These are phyloP conservation scores for Isoetes taiwanensis DNA, from an alignment of 75 land plant species.

Conservation along the genomic window DNA sequence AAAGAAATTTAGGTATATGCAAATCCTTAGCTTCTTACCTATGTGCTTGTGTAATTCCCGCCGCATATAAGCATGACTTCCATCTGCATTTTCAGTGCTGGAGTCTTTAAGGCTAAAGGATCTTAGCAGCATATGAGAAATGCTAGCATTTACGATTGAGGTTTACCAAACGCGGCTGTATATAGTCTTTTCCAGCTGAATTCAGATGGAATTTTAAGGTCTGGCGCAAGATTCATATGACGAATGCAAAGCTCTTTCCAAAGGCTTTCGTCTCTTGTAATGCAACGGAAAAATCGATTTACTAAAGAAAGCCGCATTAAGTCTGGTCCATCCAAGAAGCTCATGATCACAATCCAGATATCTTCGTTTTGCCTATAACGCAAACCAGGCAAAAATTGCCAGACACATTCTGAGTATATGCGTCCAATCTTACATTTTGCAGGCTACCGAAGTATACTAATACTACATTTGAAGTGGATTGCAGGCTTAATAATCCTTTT, in stretches of 20 bases:
- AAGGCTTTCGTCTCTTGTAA: constrained; percentile 47
- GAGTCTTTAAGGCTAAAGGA: background rate
- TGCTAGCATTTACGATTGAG: background rate
- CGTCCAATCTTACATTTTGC: no score
- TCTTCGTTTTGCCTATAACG: constrained; percentile 55
- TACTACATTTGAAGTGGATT: no score
- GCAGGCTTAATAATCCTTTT: no score
- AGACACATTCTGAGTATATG: no score
- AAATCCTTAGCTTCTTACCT: constrained; percentile 24
- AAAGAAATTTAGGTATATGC: background rate
- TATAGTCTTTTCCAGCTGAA: constrained; percentile 66
- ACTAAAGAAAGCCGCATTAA: constrained; percentile 40
- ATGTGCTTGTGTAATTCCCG: constrained; percentile 54
- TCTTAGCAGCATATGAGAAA: background rate
- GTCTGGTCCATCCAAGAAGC: constrained; percentile 47
- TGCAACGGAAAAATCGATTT: constrained; percentile 33
- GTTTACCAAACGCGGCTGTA: constrained; percentile 52
- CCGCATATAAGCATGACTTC: constrained; percentile 52
- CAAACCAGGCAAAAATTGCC: no score
- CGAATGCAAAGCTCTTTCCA: constrained; percentile 67
- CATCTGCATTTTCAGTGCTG: no score
- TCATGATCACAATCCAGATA: constrained; percentile 68
- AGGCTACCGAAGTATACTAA: no score
- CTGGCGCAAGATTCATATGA: constrained; percentile 36
- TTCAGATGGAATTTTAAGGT: constrained; percentile 12